Base-by-base conservation (phyloP, 179 eudicot species). In the Silene coronaria region DNA sequence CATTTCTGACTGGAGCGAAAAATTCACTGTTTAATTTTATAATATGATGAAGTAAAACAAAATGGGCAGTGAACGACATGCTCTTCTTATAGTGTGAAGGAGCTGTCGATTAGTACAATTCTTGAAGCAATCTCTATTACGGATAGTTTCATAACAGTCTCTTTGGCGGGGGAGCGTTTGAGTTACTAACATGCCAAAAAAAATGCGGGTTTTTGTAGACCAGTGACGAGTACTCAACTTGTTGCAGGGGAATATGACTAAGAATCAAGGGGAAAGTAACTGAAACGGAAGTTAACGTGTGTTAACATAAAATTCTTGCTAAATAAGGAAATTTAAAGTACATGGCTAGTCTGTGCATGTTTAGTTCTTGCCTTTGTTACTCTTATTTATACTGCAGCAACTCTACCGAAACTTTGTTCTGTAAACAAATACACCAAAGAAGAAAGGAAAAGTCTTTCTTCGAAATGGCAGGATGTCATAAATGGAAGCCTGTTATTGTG, bases 401-500 rank as follows among this genome's bases (percentile, higher is more conserved):
- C 36, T 60, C 66, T 67, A 27, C 67, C 8, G 34, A 53, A 60
- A 26, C 61, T 46, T 65, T 60, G 67, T 68, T 61, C 36, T 70
- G 6, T 30, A 69, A 24, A 23, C 26, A 32, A 77, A 46, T 10
- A 51, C 22, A 75, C 10, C 12, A 66, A 64, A n/a, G 28, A 16
- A 66, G 48, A 3, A 23, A 66, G 26, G 34, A 61, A 36, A 61
- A 21, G 11, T n/a, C 19, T 26, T 26, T 34, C 30, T 71, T 66
- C 36, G 5, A 30, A n/a, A 81, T 79, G 85, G 80, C 85, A 63
- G 46, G 17, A 27, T 81, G 80, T 76, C 75, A 67, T 60, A 76
- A 79, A 71, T 89, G 89, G 88, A 87, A 85, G 80, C 90, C 88
- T 8, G 78, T 83, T 32, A 0, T 83, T 46, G 88, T 88, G 48